phyloP scores from a whole-genome alignment of 768 basidiomycete species.

The Cytidiella melzeri region DNA sequence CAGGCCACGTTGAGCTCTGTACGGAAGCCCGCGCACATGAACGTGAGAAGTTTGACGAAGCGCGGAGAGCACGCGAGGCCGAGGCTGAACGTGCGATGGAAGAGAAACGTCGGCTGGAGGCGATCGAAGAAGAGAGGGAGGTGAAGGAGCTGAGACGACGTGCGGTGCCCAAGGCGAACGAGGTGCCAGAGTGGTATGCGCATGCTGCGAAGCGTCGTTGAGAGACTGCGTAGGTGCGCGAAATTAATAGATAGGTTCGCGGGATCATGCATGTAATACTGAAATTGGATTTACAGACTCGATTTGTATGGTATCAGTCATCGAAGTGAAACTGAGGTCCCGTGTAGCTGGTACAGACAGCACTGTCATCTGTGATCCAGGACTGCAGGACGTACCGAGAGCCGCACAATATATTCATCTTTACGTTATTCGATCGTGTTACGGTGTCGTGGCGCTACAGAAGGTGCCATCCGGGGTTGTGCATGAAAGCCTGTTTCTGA shows the following conservation, averaged over 20 bases:
- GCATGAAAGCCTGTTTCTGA: too few species aligned
- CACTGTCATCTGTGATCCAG: too few species aligned
- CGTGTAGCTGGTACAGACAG: too few species aligned
- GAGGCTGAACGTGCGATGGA: conserved; percentile 44
- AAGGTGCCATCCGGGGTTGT: too few species aligned
- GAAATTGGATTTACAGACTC: too few species aligned
- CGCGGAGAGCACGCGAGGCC: conserved; percentile 48
- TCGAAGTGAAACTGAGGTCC: too few species aligned
- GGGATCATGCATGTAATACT: too few species aligned
- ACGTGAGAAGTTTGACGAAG: conserved; percentile 57
- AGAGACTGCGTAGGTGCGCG: conserved; percentile 14
- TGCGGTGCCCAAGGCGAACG: conserved; percentile 62
- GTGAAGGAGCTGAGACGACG: conserved; percentile 55
- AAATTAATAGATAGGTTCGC: too few species aligned
- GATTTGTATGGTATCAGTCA: too few species aligned
- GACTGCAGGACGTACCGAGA: too few species aligned
- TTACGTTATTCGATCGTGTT: not conserved
- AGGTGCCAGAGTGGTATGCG: conserved; percentile 74
- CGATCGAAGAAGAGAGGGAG: conserved; percentile 54
- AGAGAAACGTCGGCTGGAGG: conserved; percentile 38
- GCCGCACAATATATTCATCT: too few species aligned
- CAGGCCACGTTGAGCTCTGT: conserved; percentile 39
- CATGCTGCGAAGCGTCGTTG: conserved; percentile 54
- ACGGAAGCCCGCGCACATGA: conserved; percentile 56
- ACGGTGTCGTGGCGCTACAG: too few species aligned